Evolutionary conservation across 129 eudicot species (phyloP).

Genomic region (Artemisia argyi): DNA sequence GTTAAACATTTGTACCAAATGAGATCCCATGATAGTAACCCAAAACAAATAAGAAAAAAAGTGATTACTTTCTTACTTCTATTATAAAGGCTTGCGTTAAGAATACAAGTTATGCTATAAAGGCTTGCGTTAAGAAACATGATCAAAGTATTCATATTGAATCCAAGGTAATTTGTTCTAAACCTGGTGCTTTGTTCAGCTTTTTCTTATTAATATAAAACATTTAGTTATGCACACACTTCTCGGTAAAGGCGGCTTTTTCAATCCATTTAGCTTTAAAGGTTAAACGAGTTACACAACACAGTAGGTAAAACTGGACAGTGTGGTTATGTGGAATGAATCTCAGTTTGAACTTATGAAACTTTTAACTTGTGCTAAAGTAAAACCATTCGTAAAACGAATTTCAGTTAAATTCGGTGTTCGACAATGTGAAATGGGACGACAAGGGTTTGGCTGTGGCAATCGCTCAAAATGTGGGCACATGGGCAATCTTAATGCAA

Average conservation of each 20-base stretch:
- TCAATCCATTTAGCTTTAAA: not conserved
- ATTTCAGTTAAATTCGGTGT: slow-evolving; percentile 59
- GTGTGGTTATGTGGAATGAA: not conserved
- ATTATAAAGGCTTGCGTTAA: slow-evolving; percentile 13
- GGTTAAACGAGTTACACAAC: not conserved
- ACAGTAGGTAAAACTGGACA: not conserved
- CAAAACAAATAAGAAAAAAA: not conserved
- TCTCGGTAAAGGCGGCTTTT: not conserved
- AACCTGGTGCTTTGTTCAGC: not conserved
- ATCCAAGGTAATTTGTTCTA: slow-evolving; percentile 27
- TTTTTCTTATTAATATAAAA: not conserved
- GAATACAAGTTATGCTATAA: not conserved
- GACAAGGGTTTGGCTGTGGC: slow-evolving; percentile 99
- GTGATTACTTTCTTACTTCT: not conserved
- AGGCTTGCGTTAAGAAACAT: slow-evolving; percentile 19
- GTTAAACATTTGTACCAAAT: not conserved
- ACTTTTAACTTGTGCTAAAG: slow-evolving; percentile 18
- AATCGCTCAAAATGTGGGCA: slow-evolving; percentile 94
- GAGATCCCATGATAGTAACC: not conserved
- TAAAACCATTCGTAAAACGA: slow-evolving; percentile 21
- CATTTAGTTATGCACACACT: not conserved
- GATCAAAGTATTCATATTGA: slow-evolving; percentile 28
- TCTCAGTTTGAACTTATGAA: not conserved
- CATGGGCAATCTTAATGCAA: slow-evolving; percentile 89
- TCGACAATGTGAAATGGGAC: slow-evolving; percentile 97